Conservation (phyloP, 495 filamentous ascomycete species). For the Venustampulla echinocandica region DNA sequence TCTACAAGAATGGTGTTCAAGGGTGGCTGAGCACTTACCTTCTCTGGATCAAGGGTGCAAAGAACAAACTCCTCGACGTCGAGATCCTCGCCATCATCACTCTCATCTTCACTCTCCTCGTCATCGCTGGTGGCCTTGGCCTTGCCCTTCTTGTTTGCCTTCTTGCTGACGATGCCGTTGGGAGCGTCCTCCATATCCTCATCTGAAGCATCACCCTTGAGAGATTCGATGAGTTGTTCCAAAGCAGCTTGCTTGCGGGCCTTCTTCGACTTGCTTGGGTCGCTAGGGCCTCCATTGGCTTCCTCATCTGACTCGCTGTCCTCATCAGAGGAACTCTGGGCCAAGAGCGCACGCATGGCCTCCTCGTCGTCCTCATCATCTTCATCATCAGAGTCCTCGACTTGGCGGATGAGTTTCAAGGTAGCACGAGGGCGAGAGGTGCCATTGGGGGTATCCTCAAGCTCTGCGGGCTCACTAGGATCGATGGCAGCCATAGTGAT, state of each 20-base stretch:
- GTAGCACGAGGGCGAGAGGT: conserved; percentile 62
- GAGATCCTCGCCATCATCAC: conserved; percentile 53
- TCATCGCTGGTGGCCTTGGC: conserved; percentile 60
- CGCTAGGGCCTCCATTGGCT: conserved; percentile 79
- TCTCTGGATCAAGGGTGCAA: conserved; percentile 84
- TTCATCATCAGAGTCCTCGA: conserved; percentile 42
- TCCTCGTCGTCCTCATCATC: conserved; percentile 53
- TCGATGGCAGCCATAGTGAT: conserved; percentile 98
- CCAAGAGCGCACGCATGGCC: conserved; percentile 42
- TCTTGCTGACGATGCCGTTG: conserved; percentile 34
- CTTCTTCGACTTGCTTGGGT: conserved; percentile 80
- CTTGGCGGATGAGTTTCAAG: conserved; percentile 74
- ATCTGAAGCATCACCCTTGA: conserved; percentile 50
- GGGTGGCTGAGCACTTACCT: conserved; percentile 9
- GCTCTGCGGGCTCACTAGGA: conserved; percentile 65
- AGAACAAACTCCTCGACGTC: conserved; percentile 81
- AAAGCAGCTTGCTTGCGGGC: conserved; percentile 60
- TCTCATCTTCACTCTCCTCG: conserved; percentile 45
- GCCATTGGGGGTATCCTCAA: conserved; percentile 39
- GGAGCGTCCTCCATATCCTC: conserved; percentile 54
- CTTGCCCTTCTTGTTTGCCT: conserved; percentile 66
- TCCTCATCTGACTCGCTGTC: conserved; percentile 48
- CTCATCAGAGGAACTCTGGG: conserved; percentile 41
- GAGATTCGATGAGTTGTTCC: conserved; percentile 62
- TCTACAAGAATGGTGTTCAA: not conserved